Conservation (phyloP, 352 stramenopile genomes). For the Phytophthora pluvialis region DNA sequence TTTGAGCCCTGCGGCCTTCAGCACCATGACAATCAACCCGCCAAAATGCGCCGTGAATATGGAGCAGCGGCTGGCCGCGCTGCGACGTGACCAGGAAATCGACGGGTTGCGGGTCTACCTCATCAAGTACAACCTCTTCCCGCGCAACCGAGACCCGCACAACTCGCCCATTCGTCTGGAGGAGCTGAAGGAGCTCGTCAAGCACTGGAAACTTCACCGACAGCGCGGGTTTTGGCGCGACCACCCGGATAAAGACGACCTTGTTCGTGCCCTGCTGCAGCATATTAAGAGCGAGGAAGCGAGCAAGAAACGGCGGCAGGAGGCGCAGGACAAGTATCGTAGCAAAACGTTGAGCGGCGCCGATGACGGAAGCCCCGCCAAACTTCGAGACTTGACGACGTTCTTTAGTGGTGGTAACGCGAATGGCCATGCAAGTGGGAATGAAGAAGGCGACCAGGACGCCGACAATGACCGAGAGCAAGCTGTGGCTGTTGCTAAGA, state of each 20-base stretch:
- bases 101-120: constrained; percentile 82
- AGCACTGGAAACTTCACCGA: constrained; percentile 91
- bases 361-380: constrained; percentile 37
- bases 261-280: constrained; percentile 86
- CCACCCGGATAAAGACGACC: constrained; percentile 90
- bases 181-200: constrained; percentile 92
- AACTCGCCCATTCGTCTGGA: constrained; percentile 89
- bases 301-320: constrained; percentile 82
- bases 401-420: constrained; percentile 46
- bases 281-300: constrained; percentile 82
- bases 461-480: constrained; percentile 34
- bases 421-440: neutral
- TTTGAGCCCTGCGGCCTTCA: constrained; percentile 9
- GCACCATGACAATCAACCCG: constrained; percentile 68
- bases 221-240: constrained; percentile 91
- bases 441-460: constrained; percentile 15
- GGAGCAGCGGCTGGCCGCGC: constrained; percentile 80
- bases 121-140: constrained; percentile 91
- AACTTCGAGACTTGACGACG: constrained; percentile 65
- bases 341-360: constrained; percentile 36
- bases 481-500: constrained; percentile 37
- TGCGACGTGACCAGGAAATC: constrained; percentile 86
- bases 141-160: constrained; percentile 79
- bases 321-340: constrained; percentile 83
- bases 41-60: constrained; percentile 88